A percentile compares a stretch with the other conserved stretches of the same genome.
These are phyloP conservation scores for Volvariella volvacea DNA, from an alignment of 1,284 basidiomycete species.

Conservation along the genomic window DNA sequence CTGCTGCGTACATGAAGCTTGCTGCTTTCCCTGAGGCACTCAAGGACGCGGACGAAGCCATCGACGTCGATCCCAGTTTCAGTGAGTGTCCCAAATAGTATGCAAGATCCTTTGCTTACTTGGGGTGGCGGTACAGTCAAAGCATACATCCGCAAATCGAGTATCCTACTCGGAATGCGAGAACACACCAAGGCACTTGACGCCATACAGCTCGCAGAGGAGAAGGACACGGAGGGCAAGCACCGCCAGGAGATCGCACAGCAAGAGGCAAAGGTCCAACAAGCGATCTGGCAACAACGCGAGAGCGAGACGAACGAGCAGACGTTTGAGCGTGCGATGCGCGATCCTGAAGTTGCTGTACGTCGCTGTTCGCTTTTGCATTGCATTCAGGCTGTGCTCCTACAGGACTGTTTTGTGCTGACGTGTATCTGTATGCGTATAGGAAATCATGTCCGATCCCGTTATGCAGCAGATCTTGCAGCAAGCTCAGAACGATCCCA, in stretches of 20 bases:
- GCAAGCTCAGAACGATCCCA: slow-evolving; percentile 89
- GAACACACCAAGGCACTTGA: slow-evolving; percentile 86
- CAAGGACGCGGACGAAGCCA: slow-evolving; percentile 93
- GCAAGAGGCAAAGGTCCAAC: slow-evolving; percentile 75
- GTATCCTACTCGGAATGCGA: slow-evolving; percentile 86
- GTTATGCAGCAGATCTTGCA: slow-evolving; percentile 93
- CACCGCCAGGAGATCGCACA: slow-evolving; percentile 78
- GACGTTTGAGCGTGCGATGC: slow-evolving; percentile 90
- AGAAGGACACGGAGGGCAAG: slow-evolving; percentile 72
- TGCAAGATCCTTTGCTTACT: neutral
- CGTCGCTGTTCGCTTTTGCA: slow-evolving; percentile 22
- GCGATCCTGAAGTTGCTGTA: slow-evolving; percentile 92
- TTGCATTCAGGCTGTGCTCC: too few relatives aligned
- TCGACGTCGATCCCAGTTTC: slow-evolving; percentile 86
- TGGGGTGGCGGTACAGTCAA: slow-evolving; percentile 58
- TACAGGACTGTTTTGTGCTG: too few relatives aligned
- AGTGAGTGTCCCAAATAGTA: slow-evolving; percentile 34
- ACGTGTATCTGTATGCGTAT: slow-evolving; percentile 7
- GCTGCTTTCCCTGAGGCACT: slow-evolving; percentile 92
- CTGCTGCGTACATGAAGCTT: slow-evolving; percentile 95
- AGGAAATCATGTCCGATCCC: slow-evolving; percentile 82
- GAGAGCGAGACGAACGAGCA: slow-evolving; percentile 88
- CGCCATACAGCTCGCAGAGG: slow-evolving; percentile 69
- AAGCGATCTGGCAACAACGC: slow-evolving; percentile 79
- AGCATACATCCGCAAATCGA: slow-evolving; percentile 92